Conservation (phyloP, 2,329 filamentous ascomycete genomes). For the Colletotrichum orchidophilum region DNA sequence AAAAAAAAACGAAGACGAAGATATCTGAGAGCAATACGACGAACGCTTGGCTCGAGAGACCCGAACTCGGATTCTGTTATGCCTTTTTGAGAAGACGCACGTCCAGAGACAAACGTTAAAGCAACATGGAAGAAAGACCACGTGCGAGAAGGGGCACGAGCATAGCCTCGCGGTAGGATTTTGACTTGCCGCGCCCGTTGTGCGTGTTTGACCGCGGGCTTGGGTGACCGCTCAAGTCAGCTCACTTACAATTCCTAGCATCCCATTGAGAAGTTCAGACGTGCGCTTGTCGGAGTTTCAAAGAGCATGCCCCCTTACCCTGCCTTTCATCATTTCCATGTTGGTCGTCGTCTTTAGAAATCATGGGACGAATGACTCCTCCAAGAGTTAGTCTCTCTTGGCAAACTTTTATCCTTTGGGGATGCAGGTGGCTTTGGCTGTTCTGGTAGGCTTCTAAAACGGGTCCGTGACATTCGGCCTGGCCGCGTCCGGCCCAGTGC, state of each 20-base stretch:
- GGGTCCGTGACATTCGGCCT: neutral
- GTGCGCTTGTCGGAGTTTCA: conserved; percentile 11
- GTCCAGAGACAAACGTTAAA: neutral
- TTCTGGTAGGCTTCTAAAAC: neutral
- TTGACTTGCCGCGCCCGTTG: conserved; percentile 7
- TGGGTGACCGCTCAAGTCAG: conserved; percentile 17
- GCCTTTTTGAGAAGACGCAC: neutral
- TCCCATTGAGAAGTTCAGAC: conserved; percentile 8
- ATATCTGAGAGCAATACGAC: neutral
- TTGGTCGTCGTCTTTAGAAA: too few relatives aligned
- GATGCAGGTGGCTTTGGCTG: neutral
- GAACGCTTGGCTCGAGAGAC: neutral
- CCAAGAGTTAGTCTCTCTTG: neutral
- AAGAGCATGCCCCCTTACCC: neutral
- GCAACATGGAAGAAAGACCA: neutral
- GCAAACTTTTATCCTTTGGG: too few relatives aligned
- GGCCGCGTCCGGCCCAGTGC: neutral
- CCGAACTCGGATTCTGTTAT: too few relatives aligned
- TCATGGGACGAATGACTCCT: conserved; percentile 1
- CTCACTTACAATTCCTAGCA: conserved; percentile 10
- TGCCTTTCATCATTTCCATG: neutral
- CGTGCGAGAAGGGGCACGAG: neutral
- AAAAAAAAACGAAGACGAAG: neutral
- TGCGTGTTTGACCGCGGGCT: conserved; percentile 14
- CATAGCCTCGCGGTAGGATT: neutral